Percentiles rank a stretch among this genome's conserved stretches.
phyloP scores from a whole-genome alignment of 2,329 filamentous ascomycete genomes.

The Fusarium globosum region DNA sequence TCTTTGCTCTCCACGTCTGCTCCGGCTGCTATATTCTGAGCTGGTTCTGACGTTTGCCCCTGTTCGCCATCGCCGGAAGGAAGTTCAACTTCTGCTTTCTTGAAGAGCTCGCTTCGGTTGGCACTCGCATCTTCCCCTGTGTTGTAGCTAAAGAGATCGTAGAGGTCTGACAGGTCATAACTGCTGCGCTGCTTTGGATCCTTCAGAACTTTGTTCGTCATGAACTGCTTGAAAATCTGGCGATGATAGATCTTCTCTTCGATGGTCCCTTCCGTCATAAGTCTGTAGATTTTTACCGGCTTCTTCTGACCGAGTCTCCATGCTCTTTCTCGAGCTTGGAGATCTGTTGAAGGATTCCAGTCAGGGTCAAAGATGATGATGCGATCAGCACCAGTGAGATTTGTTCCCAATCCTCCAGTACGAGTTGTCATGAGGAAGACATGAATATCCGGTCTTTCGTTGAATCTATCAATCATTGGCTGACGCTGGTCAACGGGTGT shows the following conservation, averaged over 20 bases:
- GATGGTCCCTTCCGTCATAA: conserved; percentile 98
- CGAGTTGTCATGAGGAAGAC: conserved; percentile 96
- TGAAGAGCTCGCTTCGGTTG: conserved; percentile 87
- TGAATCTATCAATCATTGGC: conserved; percentile 91
- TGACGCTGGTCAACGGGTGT: conserved; percentile 92
- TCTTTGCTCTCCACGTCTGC: conserved; percentile 47
- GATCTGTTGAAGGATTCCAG: conserved; percentile 97
- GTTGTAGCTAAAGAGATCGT: conserved; percentile 83
- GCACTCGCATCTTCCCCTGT: conserved; percentile 68
- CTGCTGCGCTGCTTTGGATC: conserved; percentile 94
- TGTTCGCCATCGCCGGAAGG: not conserved
- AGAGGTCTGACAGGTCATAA: conserved; percentile 88
- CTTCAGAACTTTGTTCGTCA: conserved; percentile 94
- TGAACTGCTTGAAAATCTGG: conserved; percentile 98
- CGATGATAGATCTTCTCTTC: conserved; percentile 99
- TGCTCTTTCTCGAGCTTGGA: conserved; percentile 93
- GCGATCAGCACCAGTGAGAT: conserved; percentile 92
- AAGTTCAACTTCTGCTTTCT: conserved; percentile 78
- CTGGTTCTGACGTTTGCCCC: conserved; percentile 13
- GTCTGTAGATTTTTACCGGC: conserved; percentile 93
- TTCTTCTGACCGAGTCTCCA: conserved; percentile 96
- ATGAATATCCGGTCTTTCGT: conserved; percentile 80
- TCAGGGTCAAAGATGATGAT: conserved; percentile 99
- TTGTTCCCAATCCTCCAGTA: conserved; percentile 92
- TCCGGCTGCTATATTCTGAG: conserved; percentile 8